Percentiles rank a stretch among this genome's conserved stretches.
Conservation (phyloP, 2,329 filamentous ascomycete genomes). For the Fusarium sp. region DNA sequence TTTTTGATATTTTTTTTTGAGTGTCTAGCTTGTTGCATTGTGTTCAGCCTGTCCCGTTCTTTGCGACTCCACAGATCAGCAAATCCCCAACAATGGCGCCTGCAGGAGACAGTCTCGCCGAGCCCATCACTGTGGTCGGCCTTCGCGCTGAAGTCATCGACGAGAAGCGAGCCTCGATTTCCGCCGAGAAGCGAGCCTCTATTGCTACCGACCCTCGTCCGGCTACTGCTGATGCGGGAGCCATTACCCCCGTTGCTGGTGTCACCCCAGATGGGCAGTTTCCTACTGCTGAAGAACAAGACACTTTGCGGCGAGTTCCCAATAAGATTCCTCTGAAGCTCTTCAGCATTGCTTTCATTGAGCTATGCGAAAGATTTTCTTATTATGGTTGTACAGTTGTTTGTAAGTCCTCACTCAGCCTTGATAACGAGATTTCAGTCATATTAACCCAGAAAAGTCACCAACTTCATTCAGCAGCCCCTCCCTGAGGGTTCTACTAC, state of each 20-base stretch:
- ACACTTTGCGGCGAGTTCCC: constrained; percentile 63
- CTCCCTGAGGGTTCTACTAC: constrained; percentile 66
- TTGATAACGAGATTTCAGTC: neutral
- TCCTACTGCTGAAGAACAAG: constrained; percentile 54
- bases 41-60: neutral
- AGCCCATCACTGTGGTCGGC: constrained; percentile 48
- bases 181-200: constrained; percentile 46
- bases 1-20: neutral
- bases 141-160: constrained; percentile 44
- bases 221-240: neutral
- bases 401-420: constrained; percentile 60
- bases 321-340: constrained; percentile 68
- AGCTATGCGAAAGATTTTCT: constrained; percentile 77
- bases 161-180: constrained; percentile 46
- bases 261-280: constrained; percentile 19
- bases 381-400: constrained; percentile 76
- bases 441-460: constrained; percentile 48
- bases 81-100: constrained; percentile 42
- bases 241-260: neutral
- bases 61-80: neutral
- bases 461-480: constrained; percentile 72
- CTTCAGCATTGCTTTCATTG: constrained; percentile 74
- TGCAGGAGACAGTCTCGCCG: constrained; percentile 49
- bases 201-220: constrained; percentile 27
- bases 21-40: neutral